phyloP scores from a whole-genome alignment of 331 rosid species.

The Erythrophleum ivorense region DNA sequence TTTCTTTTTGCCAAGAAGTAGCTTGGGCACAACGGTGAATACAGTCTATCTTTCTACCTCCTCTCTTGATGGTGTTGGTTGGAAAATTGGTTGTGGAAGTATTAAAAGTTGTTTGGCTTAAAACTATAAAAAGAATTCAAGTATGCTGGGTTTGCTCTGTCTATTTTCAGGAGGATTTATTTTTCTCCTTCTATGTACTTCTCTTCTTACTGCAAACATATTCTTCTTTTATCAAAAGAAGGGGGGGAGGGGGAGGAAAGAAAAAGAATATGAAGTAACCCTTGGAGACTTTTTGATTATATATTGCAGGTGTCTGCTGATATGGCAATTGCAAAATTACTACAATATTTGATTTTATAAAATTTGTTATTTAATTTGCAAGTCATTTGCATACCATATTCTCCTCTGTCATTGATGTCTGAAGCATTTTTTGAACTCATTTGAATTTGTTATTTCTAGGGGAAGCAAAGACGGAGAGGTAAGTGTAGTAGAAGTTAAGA shows the following conservation, averaged over 20 bases:
- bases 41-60: neutral
- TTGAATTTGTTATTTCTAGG: slow-evolving; percentile 47
- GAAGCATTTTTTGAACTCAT: slow-evolving; percentile 23
- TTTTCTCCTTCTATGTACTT: neutral
- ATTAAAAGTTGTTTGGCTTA: neutral
- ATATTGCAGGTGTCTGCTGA: neutral
- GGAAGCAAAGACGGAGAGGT: slow-evolving; percentile 96
- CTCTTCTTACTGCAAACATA: neutral
- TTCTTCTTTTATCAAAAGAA: neutral
- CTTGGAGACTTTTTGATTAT: neutral
- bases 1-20: neutral
- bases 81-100: neutral
- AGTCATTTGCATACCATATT: slow-evolving; percentile 4
- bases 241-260: neutral
- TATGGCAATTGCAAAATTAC: slow-evolving; percentile 1
- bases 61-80: neutral
- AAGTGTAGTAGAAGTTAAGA: slow-evolving; percentile 83
- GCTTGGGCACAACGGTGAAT: neutral
- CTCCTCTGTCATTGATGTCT: neutral
- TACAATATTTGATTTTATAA: slow-evolving; percentile 11
- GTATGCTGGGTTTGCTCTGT: neutral
- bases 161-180: neutral
- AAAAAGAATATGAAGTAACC: neutral
- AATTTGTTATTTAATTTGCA: slow-evolving; percentile 17
- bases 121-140: neutral